These are phyloP conservation scores for Chrysoporthe austroafricana DNA, from an alignment of 2,329 filamentous ascomycete species.

Conservation along the genomic window DNA sequence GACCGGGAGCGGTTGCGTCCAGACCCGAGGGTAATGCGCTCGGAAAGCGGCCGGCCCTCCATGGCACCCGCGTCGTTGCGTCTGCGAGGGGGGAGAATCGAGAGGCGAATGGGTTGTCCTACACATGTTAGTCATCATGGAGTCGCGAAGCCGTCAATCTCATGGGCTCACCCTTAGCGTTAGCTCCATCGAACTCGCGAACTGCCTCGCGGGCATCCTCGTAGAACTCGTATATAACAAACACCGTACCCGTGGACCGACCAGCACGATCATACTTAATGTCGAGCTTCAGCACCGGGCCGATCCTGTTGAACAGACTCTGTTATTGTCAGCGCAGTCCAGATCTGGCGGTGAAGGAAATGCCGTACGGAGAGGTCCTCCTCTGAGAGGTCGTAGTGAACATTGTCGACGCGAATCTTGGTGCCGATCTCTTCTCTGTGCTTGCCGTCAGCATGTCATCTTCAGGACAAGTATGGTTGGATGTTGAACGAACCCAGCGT, in stretches of 20 bases:
- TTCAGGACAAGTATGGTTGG: not conserved
- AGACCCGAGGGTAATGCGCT: constrained; percentile 60
- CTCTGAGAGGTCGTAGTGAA: constrained; percentile 90
- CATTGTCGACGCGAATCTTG: constrained; percentile 83
- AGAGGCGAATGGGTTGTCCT: constrained; percentile 77
- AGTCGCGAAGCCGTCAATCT: constrained; percentile 14
- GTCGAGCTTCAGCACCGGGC: constrained; percentile 68
- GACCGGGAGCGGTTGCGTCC: constrained; percentile 68
- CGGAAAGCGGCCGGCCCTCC: constrained; percentile 61
- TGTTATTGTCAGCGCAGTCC: constrained; percentile 44
- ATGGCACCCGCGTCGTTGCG: constrained; percentile 57
- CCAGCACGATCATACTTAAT: constrained; percentile 86
- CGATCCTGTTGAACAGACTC: constrained; percentile 82
- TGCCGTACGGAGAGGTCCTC: constrained; percentile 74
- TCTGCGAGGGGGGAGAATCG: constrained; percentile 58
- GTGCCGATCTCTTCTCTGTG: constrained; percentile 51
- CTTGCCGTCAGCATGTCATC: constrained; percentile 45
- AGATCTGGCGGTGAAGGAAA: constrained; percentile 12
- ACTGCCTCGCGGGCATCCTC: constrained; percentile 77
- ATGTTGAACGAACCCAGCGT: constrained; percentile 18
- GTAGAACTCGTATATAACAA: constrained; percentile 74
- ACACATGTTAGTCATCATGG: constrained; percentile 49
- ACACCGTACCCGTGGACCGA: constrained; percentile 83
- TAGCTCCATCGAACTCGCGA: constrained; percentile 83
- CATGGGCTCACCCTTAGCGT: constrained; percentile 69